Evolutionary conservation across 2,329 filamentous ascomycete genomes (phyloP), one percentile per base, ranked within the genome.

Genomic region (Daldinia sp.): DNA sequence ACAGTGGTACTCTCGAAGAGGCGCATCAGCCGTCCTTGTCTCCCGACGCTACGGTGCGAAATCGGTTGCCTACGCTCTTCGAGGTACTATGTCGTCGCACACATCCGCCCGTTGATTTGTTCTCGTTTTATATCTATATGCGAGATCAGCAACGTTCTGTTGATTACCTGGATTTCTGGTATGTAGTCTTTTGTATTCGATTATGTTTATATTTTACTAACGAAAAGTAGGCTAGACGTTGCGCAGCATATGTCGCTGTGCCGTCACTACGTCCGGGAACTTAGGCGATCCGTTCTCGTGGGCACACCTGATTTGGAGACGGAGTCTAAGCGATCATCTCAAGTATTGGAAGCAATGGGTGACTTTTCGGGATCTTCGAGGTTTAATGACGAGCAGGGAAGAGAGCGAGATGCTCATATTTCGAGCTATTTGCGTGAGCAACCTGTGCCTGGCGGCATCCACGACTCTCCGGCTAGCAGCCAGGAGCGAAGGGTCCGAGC

Each of bases 61-160:
- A 96, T 76, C 87, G 95, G 68, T 86, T 99, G 61, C 95, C 95
- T 47, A 97, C 93, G 1, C 87, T 99, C 52, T 97, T 96, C 76
- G 96, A 99, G 79, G 95, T 99, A 58, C 82, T 99, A 64, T 97
- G 93, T 76, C 89, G 96, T 70, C 89, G 93, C 68, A 99, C 95
- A n/a, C 85, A 96, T 17, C 92, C 96, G 49, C 95, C 95, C 0
- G 94, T 99, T 60, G 96, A 99, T 75, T 84, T 99, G 9, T 99
- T 97, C 78, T 97, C 94, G 1, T 99, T 99, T 82, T 99, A 99
- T 80, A 99, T 99, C 72, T 99, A 97, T 80, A 99, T 99, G 95
- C 88, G 95, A 73, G 96, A 99, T 77, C 94, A 97, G 79, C 95
- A 99, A 78, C 89, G 94, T 76, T 97, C 94, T 6, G 95, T 99